Conservation (phyloP, 306 rosid species). For the Trifolium pratense region DNA sequence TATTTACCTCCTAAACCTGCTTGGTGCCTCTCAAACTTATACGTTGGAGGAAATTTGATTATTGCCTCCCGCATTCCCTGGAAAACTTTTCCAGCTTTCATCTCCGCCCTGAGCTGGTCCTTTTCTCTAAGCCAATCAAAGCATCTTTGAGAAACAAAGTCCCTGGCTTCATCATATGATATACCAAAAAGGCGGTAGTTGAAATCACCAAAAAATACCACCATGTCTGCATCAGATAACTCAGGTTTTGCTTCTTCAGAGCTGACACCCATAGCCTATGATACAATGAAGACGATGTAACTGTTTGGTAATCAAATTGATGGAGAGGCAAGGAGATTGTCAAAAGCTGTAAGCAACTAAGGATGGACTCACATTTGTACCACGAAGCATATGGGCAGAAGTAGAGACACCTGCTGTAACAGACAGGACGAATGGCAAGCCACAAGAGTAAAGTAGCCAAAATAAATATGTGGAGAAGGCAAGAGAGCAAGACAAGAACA, state of each 20-base stretch:
- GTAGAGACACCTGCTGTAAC: conserved; percentile 96
- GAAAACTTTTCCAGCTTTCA: conserved; percentile 94
- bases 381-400: conserved; percentile 65
- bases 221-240: conserved; percentile 92
- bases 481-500: conserved; percentile 85
- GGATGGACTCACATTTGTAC: conserved; percentile 71
- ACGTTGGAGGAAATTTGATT: conserved; percentile 93
- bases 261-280: conserved; percentile 64
- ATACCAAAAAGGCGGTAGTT: conserved; percentile 96
- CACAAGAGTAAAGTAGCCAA: conserved; percentile 96
- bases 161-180: conserved; percentile 98
- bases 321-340: conserved; percentile 30
- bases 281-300: conserved; percentile 38
- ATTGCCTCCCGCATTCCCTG: conserved; percentile 99
- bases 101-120: conserved; percentile 98
- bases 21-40: conserved; percentile 93
- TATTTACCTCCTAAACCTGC: conserved; percentile 86
- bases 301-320: conserved; percentile 40
- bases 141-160: conserved; percentile 99
- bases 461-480: conserved; percentile 93
- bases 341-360: conserved; percentile 17
- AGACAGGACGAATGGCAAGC: conserved; percentile 87
- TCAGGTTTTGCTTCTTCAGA: conserved; percentile 88
- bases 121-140: conserved; percentile 99
- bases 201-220: conserved; percentile 93